Percentiles rank a stretch among this genome's conserved stretches.
These are phyloP conservation scores for Fonsecaea erecta DNA, from an alignment of 2,329 filamentous ascomycete species.

Conservation along the genomic window DNA sequence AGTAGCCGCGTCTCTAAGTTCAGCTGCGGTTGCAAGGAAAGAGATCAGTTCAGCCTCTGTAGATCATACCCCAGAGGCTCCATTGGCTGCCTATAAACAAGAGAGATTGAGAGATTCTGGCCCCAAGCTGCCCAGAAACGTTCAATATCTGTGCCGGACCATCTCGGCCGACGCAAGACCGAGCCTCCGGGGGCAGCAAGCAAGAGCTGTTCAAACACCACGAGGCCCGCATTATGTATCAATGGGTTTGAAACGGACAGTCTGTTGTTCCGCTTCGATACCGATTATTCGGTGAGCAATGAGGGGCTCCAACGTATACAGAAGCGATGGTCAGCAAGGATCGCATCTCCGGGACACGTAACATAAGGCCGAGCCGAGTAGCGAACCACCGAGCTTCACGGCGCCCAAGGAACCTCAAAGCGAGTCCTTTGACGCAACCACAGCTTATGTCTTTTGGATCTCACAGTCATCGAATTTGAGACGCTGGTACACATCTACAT, in stretches of 20 bases:
- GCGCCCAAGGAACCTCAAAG: neutral
- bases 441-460: neutral
- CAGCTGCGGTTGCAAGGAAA: neutral
- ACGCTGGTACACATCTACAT: neutral
- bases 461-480: neutral
- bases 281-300: neutral
- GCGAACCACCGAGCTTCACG: neutral
- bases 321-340: too few species aligned
- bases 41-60: neutral
- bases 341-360: neutral
- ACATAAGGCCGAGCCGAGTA: neutral
- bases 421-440: neutral
- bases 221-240: neutral
- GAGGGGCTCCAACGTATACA: too few species aligned
- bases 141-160: too few species aligned
- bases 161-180: neutral
- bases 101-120: too few species aligned
- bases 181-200: neutral
- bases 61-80: neutral
- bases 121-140: too few species aligned
- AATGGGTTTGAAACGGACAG: neutral
- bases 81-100: too few species aligned
- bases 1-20: neutral
- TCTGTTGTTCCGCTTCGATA: neutral
- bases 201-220: neutral